Conservation (phyloP, 2,329 filamentous ascomycete genomes). For the Pyrenophora graminea region DNA sequence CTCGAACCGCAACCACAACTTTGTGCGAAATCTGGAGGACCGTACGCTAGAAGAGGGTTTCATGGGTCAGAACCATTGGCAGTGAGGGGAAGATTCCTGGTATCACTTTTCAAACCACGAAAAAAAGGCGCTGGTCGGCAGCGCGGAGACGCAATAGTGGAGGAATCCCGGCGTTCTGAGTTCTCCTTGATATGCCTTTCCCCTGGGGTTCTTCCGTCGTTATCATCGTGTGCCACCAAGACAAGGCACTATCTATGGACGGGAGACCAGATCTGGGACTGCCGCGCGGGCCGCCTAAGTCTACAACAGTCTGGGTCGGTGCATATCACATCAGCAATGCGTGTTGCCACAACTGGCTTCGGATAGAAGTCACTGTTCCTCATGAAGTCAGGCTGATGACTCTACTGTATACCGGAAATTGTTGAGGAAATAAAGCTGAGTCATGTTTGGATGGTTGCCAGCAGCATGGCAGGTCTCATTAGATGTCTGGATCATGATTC, state of each 20-base stretch:
- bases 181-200: conserved; percentile 13
- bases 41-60: conserved; percentile 92
- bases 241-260: conserved; percentile 7
- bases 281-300: conserved; percentile 13
- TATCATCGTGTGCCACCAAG: conserved; percentile 13
- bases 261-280: conserved; percentile 6
- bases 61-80: conserved; percentile 72
- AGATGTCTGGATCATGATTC: neutral
- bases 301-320: conserved; percentile 18
- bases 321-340: conserved; percentile 8
- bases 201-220: conserved; percentile 4
- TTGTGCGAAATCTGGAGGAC: conserved; percentile 93
- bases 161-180: conserved; percentile 11
- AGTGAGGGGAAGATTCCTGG: conserved; percentile 49
- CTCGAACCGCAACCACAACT: conserved; percentile 73
- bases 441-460: neutral
- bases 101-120: conserved; percentile 8
- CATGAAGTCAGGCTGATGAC: neutral
- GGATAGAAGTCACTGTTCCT: neutral
- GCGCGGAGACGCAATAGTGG: conserved; percentile 5
- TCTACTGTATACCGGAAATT: conserved; percentile 4
- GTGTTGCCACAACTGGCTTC: conserved; percentile 9
- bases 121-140: conserved; percentile 1
- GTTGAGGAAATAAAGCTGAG: conserved; percentile 1
- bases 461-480: conserved; percentile 1